phyloP scores from a whole-genome alignment of 2,329 filamentous ascomycete genomes.

The Ascochyta rabiei region DNA sequence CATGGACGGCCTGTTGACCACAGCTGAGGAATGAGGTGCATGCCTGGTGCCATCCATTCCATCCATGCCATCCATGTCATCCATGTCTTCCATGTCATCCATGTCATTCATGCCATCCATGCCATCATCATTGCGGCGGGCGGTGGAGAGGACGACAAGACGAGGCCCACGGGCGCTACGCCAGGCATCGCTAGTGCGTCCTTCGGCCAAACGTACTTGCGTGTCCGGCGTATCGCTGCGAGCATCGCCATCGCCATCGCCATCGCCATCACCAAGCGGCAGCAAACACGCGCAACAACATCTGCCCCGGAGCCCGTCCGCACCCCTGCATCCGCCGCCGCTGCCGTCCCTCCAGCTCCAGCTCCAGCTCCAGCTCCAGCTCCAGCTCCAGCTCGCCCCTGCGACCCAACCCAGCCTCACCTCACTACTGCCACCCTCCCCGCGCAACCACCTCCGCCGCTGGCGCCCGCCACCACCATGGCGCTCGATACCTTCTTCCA shows the following conservation, averaged over 20 bases:
- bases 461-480: constrained; percentile 67
- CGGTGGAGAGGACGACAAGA: constrained; percentile 4
- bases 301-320: background rate
- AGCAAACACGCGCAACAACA: background rate
- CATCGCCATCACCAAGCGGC: constrained; percentile 1
- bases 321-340: background rate
- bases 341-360: background rate
- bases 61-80: too few relatives aligned
- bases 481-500: constrained; percentile 99
- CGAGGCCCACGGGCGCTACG: background rate
- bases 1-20: background rate
- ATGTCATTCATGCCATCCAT: too few relatives aligned
- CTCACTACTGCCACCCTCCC: background rate
- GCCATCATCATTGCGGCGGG: background rate
- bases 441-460: constrained; percentile 14
- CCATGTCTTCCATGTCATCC: too few relatives aligned
- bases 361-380: too few relatives aligned
- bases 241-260: background rate
- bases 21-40: constrained; percentile 12
- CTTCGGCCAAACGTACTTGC: constrained; percentile 3
- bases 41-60: too few relatives aligned
- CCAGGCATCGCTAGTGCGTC: background rate
- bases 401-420: background rate
- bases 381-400: background rate
- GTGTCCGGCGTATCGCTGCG: background rate